A percentile compares a stretch with the other conserved stretches of the same genome.
Conservation (phyloP, 768 basidiomycete genomes). For the Mycena venus region DNA sequence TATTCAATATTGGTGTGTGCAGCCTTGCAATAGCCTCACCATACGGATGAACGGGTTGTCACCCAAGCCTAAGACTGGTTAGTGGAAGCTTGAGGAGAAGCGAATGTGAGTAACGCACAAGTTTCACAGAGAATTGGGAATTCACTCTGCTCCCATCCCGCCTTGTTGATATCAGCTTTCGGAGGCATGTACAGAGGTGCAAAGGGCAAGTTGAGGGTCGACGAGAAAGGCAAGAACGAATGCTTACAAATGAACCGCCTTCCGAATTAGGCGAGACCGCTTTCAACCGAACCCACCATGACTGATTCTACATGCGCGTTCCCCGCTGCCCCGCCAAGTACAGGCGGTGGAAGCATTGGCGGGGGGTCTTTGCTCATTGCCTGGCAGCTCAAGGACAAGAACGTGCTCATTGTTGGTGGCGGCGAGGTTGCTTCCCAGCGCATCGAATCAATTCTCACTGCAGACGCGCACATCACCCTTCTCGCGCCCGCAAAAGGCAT, state of each 20-base stretch:
- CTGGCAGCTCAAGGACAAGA: constrained; percentile 90
- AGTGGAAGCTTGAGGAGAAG: neutral
- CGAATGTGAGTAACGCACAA: constrained; percentile 63
- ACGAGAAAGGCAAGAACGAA: neutral
- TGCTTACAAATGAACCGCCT: constrained; percentile 27
- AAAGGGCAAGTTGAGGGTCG: neutral
- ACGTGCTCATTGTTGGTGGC: constrained; percentile 93
- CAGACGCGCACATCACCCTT: constrained; percentile 84
- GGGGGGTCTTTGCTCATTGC: constrained; percentile 91
- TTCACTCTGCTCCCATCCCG: constrained; percentile 94
- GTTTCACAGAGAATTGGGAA: constrained; percentile 96
- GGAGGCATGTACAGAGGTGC: constrained; percentile 64
- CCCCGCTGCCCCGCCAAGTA: constrained; percentile 26
- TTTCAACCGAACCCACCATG: constrained; percentile 2
- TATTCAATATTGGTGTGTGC: neutral
- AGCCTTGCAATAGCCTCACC: constrained; percentile 61
- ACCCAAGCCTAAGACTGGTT: constrained; percentile 73
- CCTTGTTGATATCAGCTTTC: constrained; percentile 95
- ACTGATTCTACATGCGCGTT: constrained; percentile 15
- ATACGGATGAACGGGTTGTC: constrained; percentile 95
- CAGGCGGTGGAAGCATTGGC: constrained; percentile 62
- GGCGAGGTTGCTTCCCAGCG: constrained; percentile 93
- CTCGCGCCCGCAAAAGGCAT: constrained; percentile 80
- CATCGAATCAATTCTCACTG: constrained; percentile 85
- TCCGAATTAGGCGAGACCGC: neutral